These are phyloP conservation scores for Mycosphaerelloides madeirae DNA, from an alignment of 2,329 filamentous ascomycete species.

Conservation along the genomic window DNA sequence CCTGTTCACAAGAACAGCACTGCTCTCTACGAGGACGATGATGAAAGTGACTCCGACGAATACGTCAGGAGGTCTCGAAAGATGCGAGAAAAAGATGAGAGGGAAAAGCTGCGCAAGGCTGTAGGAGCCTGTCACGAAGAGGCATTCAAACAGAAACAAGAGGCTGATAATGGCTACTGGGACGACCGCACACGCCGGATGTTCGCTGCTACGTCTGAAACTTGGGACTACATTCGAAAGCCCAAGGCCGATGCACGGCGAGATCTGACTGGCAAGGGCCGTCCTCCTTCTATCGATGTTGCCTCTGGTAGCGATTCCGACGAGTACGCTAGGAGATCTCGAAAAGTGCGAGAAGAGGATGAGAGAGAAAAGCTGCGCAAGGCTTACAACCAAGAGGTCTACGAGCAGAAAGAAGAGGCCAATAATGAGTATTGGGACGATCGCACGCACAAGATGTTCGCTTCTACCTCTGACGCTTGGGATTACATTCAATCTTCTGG, in stretches of 20 bases:
- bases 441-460: conserved; percentile 24
- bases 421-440: conserved; percentile 22
- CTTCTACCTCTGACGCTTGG: conserved; percentile 21
- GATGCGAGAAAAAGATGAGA: conserved; percentile 22
- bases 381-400: conserved; percentile 21
- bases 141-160: conserved; percentile 19
- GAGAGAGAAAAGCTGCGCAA: conserved; percentile 20
- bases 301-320: conserved; percentile 26
- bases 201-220: conserved; percentile 21
- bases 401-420: conserved; percentile 21
- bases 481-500: conserved; percentile 31
- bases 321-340: conserved; percentile 17
- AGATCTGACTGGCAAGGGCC: no score
- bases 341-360: conserved; percentile 22
- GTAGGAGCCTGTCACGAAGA: conserved; percentile 22
- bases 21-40: conserved; percentile 30
- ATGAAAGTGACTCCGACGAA: conserved; percentile 24
- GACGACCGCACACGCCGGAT: conserved; percentile 26
- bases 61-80: conserved; percentile 15
- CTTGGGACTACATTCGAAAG: conserved; percentile 26
- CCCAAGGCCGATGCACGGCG: no score
- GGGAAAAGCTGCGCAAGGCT: conserved; percentile 13
- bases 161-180: conserved; percentile 19
- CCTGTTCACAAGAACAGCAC: conserved; percentile 36
- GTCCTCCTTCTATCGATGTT: no score